Conservation (phyloP, 345 rosid genomes). For the Citrus reticulata region DNA sequence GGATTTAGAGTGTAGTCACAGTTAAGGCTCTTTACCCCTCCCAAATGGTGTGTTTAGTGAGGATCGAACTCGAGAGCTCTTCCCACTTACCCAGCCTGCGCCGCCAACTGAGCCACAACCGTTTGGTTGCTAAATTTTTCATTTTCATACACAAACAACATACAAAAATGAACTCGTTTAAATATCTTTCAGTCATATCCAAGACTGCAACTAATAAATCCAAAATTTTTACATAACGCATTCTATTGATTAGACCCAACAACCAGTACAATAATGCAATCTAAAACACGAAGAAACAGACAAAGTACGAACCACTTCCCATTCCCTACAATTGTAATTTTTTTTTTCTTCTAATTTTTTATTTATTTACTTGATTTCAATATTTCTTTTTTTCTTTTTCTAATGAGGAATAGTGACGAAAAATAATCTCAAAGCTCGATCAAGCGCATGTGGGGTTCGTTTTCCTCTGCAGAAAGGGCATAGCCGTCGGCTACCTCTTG, state of each 20-base stretch:
- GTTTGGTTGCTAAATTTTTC: background rate
- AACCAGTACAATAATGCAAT: constrained; percentile 3
- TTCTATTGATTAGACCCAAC: constrained; percentile 14
- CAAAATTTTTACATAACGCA: background rate
- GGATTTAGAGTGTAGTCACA: too few relatives aligned
- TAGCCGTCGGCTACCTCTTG: constrained; percentile 35
- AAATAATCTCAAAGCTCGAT: background rate
- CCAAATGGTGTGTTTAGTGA: too few relatives aligned
- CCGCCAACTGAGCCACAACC: too few relatives aligned
- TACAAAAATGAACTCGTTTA: background rate
- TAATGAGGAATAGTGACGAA: background rate
- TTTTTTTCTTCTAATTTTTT: background rate
- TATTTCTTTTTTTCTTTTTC: background rate
- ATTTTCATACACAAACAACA: background rate
- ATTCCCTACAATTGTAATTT: background rate
- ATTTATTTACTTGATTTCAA: background rate
- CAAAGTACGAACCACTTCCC: background rate
- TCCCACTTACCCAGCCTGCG: too few relatives aligned
- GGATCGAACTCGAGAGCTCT: too few relatives aligned
- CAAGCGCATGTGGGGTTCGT: constrained; percentile 14
- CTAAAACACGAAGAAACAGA: background rate
- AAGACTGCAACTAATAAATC: background rate
- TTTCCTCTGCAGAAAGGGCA: constrained; percentile 26
- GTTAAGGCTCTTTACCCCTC: too few relatives aligned
- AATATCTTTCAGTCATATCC: constrained; percentile 4